Evolutionary conservation across 345 rosid genomes (phyloP), one percentile per base, ranked within the genome.

Genomic region (Angophora floribunda): DNA sequence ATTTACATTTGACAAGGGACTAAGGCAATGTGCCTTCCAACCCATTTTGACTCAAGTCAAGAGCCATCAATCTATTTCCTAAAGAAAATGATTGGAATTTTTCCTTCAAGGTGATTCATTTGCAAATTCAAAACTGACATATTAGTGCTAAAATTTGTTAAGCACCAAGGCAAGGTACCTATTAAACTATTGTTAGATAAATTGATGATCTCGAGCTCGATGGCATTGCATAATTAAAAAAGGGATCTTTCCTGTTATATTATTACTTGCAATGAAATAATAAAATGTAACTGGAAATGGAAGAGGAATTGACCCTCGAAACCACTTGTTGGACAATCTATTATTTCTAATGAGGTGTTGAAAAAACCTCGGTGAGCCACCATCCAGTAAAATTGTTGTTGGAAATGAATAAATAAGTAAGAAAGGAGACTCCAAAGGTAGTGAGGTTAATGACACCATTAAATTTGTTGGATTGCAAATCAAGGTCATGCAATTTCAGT

Each of bases 401-500:
- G 21, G 89, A 59, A 41, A 88, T 70, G 4, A 0, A 1, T 2
- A 82, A 61, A 13, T 6, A 7, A 1, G 0, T 0, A 13, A 88
- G 32, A 41, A 36, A 87, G 47, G 63, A 57, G 50, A 19, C n/a
- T 50, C 30, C 13, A 0, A 26, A 30, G 17, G 1, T 6, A 22
- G 3, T 32, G 22, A 32, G 14, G 5, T 32, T 19, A 10, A 87
- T 57, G 49, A 1, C 0, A 9, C 89, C 86, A 30, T 88, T 80
- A 45, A 88, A 84, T 11, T 17, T n/a, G 15, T 88, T 88, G 6
- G 86, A 57, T 50, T 15, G 86, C 80, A 88, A 84, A n/a, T 84
- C 80, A 51, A 84, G n/a, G 6, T 0, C 0, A 0, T 1, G 0
- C 14, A 84, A 16, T 2, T 1, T 19, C 21, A 6, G 7, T n/a